Percentiles rank a stretch among this genome's conserved stretches.
Evolutionary conservation across 2,329 filamentous ascomycete species (phyloP).

Genomic region (Didymella segeticola): DNA sequence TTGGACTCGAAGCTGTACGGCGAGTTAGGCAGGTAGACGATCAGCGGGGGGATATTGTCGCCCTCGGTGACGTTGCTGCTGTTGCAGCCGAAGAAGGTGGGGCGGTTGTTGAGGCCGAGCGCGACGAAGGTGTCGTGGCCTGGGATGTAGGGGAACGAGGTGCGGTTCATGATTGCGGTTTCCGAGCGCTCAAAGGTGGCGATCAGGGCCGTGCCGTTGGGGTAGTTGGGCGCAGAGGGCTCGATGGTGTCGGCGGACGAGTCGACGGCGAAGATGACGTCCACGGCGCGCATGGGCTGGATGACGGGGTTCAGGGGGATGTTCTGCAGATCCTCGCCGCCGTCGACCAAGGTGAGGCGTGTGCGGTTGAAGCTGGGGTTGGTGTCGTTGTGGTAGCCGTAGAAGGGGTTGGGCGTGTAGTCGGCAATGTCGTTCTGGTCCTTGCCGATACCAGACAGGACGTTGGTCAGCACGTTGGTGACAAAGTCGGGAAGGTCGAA

Average conservation of each 20-base stretch:
- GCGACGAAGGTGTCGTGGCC: conserved; percentile 81
- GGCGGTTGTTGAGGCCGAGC: conserved; percentile 73
- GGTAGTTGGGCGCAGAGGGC: conserved; percentile 64
- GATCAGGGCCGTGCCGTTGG: conserved; percentile 77
- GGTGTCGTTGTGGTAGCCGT: conserved; percentile 64
- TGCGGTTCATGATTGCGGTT: conserved; percentile 68
- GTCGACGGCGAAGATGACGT: conserved; percentile 83
- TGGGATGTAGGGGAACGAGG: conserved; percentile 74
- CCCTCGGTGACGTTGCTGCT: conserved; percentile 64
- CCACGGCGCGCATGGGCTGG: conserved; percentile 73
- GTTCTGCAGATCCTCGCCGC: conserved; percentile 79
- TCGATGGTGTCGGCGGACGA: conserved; percentile 72
- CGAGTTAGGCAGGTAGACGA: conserved; percentile 88
- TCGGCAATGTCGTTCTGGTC: conserved; percentile 75
- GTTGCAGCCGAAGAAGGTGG: conserved; percentile 83
- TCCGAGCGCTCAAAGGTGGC: conserved; percentile 74
- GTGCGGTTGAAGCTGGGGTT: conserved; percentile 63
- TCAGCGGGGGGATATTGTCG: conserved; percentile 64
- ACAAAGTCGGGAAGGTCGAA: conserved; percentile 59
- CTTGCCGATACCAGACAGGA: conserved; percentile 64
- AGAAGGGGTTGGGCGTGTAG: conserved; percentile 79
- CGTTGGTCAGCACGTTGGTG: conserved; percentile 56
- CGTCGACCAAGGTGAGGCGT: conserved; percentile 76
- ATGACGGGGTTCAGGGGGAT: conserved; percentile 80
- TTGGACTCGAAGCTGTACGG: conserved; percentile 82